phyloP scores from a whole-genome alignment of 257 asterid species.

The Petrea volubilis region DNA sequence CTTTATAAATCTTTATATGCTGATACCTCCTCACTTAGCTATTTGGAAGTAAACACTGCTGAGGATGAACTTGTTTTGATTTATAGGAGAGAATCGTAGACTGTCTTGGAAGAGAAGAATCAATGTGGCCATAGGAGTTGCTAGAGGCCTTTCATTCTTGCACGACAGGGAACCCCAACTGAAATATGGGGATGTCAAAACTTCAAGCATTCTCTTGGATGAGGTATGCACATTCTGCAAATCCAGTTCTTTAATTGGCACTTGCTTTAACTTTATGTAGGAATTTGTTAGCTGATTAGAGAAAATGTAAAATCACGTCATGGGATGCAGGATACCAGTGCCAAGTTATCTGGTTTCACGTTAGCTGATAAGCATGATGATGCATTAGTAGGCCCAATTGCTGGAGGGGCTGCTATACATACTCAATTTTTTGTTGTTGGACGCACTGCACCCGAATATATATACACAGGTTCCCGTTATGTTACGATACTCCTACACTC shows the following conservation, averaged over 20 bases:
- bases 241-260: not conserved
- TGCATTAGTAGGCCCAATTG: not conserved
- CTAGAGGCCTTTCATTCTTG: slow-evolving; percentile 26
- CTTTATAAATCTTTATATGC: not conserved
- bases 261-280: not conserved
- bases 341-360: slow-evolving; percentile 13
- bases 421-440: not conserved
- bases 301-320: not conserved
- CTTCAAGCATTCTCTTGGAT: slow-evolving; percentile 21
- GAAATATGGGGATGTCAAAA: not conserved
- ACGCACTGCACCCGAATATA: not conserved
- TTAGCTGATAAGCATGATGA: not conserved
- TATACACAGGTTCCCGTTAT: not conserved
- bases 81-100: slow-evolving; percentile 7
- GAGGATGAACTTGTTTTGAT: not conserved
- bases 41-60: not conserved
- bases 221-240: not conserved
- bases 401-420: not conserved
- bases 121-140: slow-evolving; percentile 29
- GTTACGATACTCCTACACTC: not conserved
- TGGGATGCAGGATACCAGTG: slow-evolving; percentile 14
- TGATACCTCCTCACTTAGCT: not conserved
- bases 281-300: not conserved
- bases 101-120: slow-evolving; percentile 27
- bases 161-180: slow-evolving; percentile 15